These are phyloP conservation scores for Diatrype stigma DNA, from an alignment of 2,329 filamentous ascomycete genomes.

Conservation along the genomic window DNA sequence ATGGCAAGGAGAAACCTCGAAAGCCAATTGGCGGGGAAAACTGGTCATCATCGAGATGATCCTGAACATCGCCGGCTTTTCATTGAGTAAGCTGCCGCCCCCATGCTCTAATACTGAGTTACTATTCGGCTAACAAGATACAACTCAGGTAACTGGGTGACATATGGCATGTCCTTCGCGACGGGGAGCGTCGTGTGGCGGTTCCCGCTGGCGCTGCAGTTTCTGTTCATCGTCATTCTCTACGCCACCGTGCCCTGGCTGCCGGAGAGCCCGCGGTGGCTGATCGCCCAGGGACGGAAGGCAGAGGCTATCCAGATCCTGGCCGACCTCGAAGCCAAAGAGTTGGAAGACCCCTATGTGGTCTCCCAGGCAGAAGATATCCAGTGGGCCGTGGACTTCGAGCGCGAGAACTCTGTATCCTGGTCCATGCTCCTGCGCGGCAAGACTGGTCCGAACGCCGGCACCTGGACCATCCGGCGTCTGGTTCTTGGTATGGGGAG, in stretches of 20 bases:
- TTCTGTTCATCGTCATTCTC: conserved; percentile 35
- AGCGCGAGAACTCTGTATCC: conserved; percentile 39
- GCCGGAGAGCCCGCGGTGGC: conserved; percentile 30
- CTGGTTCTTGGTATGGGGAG: conserved; percentile 47
- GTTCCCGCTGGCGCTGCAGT: conserved; percentile 42
- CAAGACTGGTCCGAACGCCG: conserved; percentile 37
- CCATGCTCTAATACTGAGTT: background rate
- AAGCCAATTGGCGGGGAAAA: conserved; percentile 27
- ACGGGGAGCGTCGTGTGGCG: conserved; percentile 35
- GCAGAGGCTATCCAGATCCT: conserved; percentile 29
- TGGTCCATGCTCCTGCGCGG: conserved; percentile 47
- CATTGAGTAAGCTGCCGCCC: conserved; percentile 12
- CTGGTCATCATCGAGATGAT: conserved; percentile 29
- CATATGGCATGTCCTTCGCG: conserved; percentile 35
- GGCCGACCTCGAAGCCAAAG: conserved; percentile 18
- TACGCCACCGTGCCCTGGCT: conserved; percentile 26
- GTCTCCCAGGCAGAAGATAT: conserved; percentile 25
- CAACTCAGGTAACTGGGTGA: conserved; percentile 33
- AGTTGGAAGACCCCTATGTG: conserved; percentile 21
- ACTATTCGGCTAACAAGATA: background rate
- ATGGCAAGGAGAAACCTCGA: conserved; percentile 35
- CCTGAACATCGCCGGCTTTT: conserved; percentile 29
- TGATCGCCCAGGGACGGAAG: conserved; percentile 19
- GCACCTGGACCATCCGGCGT: conserved; percentile 39
- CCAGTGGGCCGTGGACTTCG: conserved; percentile 26